These are phyloP conservation scores for Tephrocybe sp. DNA, from an alignment of 768 basidiomycete species.

Conservation along the genomic window DNA sequence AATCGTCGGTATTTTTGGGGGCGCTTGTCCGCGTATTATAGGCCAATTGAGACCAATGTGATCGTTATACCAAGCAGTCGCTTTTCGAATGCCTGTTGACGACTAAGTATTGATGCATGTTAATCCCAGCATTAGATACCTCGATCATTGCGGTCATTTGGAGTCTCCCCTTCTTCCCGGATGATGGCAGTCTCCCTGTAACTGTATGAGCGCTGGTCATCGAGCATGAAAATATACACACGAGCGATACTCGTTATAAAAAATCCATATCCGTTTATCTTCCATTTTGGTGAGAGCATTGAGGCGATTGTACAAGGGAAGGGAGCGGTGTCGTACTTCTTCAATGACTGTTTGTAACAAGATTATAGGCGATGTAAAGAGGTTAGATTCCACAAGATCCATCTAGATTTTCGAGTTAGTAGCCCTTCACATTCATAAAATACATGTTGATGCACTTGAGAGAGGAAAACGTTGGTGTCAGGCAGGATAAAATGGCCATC, in stretches of 20 bases:
- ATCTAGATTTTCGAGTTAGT: conserved; percentile 51
- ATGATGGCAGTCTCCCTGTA: conserved; percentile 81
- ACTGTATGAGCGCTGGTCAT: neutral
- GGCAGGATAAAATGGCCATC: conserved; percentile 82
- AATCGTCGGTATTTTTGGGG: conserved; percentile 51
- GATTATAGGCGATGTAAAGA: conserved; percentile 78
- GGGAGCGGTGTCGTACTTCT: conserved; percentile 91
- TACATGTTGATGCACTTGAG: conserved; percentile 55
- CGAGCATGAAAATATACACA: conserved; percentile 35
- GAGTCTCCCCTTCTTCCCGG: conserved; percentile 73
- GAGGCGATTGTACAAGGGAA: conserved; percentile 91
- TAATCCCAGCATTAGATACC: conserved; percentile 40
- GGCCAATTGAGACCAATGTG: conserved; percentile 60
- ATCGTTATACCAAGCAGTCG: conserved; percentile 81
- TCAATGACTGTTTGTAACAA: conserved; percentile 94
- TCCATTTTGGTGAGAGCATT: conserved; percentile 82
- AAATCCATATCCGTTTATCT: conserved; percentile 80
- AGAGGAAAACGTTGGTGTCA: conserved; percentile 93
- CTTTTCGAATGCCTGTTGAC: conserved; percentile 79
- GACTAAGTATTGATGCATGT: neutral
- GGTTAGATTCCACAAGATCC: conserved; percentile 83
- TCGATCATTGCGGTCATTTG: conserved; percentile 95
- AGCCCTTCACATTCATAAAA: neutral
- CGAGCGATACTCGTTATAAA: conserved; percentile 86
- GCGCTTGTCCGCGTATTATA: conserved; percentile 47